Evolutionary conservation across 768 basidiomycete species (phyloP).

Genomic region (Boletus subparvulus): DNA sequence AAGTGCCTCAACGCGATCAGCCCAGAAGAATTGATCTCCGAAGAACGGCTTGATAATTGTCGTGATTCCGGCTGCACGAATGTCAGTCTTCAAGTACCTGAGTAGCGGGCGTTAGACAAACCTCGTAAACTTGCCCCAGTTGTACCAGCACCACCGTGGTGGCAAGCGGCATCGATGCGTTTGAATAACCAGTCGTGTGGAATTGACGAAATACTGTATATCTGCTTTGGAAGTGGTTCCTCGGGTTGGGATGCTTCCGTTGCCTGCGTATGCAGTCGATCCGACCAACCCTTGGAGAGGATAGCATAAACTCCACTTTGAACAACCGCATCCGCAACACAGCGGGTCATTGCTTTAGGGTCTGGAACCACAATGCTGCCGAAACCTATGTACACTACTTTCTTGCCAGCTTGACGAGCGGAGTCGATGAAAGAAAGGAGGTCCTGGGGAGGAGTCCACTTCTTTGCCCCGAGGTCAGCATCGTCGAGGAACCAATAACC

Average conservation of each 20-base stretch:
- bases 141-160: slow-evolving; percentile 97
- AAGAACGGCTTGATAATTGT: slow-evolving; percentile 98
- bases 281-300: slow-evolving; percentile 97
- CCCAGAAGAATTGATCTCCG: slow-evolving; percentile 98
- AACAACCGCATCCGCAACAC: slow-evolving; percentile 84
- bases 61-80: slow-evolving; percentile 73
- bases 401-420: slow-evolving; percentile 74
- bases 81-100: slow-evolving; percentile 3
- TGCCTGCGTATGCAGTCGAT: slow-evolving; percentile 72
- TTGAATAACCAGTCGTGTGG: slow-evolving; percentile 97
- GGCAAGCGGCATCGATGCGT: slow-evolving; percentile 93
- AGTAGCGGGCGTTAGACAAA: slow-evolving; percentile 34
- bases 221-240: slow-evolving; percentile 71
- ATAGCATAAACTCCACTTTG: slow-evolving; percentile 89
- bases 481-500: slow-evolving; percentile 98
- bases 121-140: slow-evolving; percentile 93
- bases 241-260: slow-evolving; percentile 60
- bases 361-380: slow-evolving; percentile 97
- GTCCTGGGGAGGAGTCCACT: slow-evolving; percentile 84
- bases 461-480: slow-evolving; percentile 83
- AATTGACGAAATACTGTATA: slow-evolving; percentile 81
- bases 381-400: slow-evolving; percentile 96
- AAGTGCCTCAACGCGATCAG: slow-evolving; percentile 94
- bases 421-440: slow-evolving; percentile 80
- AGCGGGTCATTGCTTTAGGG: slow-evolving; percentile 88